phyloP scores from a whole-genome alignment of 2,329 filamentous ascomycete species.

The Thielaviopsis populi region DNA sequence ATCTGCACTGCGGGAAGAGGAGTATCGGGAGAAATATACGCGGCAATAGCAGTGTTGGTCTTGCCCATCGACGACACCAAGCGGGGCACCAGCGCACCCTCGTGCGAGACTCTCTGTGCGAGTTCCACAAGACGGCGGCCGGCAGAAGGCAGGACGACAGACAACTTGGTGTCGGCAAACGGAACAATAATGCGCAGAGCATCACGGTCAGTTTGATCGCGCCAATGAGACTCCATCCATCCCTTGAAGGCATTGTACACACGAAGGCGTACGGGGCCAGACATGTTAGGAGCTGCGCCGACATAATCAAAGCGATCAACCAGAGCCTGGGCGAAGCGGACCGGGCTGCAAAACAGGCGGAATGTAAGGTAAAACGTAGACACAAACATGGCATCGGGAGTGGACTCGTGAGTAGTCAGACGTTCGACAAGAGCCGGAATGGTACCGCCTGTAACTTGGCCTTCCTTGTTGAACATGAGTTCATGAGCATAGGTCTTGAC shows the following conservation, averaged over 20 bases:
- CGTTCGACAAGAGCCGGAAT: constrained; percentile 85
- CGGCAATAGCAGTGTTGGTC: constrained; percentile 54
- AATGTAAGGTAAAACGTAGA: constrained; percentile 95
- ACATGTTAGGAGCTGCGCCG: constrained; percentile 56
- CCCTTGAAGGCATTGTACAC: constrained; percentile 96
- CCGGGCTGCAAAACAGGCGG: constrained; percentile 73
- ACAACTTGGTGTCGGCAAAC: constrained; percentile 65
- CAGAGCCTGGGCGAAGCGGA: constrained; percentile 64
- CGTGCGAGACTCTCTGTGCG: constrained; percentile 58
- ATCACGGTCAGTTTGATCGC: constrained; percentile 60
- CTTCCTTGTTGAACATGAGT: constrained; percentile 84
- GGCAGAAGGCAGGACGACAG: constrained; percentile 54
- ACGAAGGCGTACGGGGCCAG: constrained; percentile 68
- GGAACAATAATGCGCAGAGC: constrained; percentile 61
- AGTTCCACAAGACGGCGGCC: constrained; percentile 70
- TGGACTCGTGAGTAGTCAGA: constrained; percentile 81
- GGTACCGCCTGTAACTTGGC: constrained; percentile 84
- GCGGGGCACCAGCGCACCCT: constrained; percentile 65
- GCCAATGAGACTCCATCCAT: constrained; percentile 95
- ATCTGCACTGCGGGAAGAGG: constrained; percentile 56
- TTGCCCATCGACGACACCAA: constrained; percentile 78
- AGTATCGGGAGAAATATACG: constrained; percentile 55
- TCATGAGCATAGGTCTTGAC: constrained; percentile 87
- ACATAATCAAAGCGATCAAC: constrained; percentile 89
- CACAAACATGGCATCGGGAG: constrained; percentile 80